Evolutionary conservation across 192 early-diverging fungal species (phyloP).

Genomic region (Backusella sp.): DNA sequence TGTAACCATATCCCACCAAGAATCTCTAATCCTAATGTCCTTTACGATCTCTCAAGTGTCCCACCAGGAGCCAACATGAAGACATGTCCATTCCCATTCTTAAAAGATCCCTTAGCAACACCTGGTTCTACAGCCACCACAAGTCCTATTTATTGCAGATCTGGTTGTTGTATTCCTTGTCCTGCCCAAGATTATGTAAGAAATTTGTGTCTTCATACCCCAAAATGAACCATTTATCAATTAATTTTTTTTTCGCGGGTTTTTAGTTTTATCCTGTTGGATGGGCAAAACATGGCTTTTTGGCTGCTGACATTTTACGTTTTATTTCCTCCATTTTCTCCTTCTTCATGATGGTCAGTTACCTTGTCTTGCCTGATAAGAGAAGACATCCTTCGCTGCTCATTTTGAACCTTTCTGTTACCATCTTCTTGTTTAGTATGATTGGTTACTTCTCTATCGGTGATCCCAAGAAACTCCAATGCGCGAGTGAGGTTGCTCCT

Average conservation of each 20-base stretch:
- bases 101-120: constrained; percentile 34
- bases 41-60: constrained; percentile 23
- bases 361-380: constrained; percentile 46
- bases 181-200: constrained; percentile 43
- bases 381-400: constrained; percentile 46
- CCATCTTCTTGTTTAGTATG: constrained; percentile 49
- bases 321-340: constrained; percentile 38
- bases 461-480: constrained; percentile 43
- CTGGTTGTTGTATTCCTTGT: constrained; percentile 55
- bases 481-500: constrained; percentile 30
- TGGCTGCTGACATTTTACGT: constrained; percentile 44
- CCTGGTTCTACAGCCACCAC: constrained; percentile 18
- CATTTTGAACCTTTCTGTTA: constrained; percentile 45
- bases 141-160: constrained; percentile 32
- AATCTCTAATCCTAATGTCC: not conserved
- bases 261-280: constrained; percentile 38
- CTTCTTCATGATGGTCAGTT: constrained; percentile 46
- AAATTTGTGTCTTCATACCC: not conserved
- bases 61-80: constrained; percentile 19
- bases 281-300: constrained; percentile 39
- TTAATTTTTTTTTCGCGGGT: not conserved
- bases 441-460: constrained; percentile 48
- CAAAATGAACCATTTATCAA: not conserved
- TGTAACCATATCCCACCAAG: constrained; percentile 7
- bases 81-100: constrained; percentile 39